phyloP scores from a whole-genome alignment of 768 basidiomycete species.

The Boletus patriciae region DNA sequence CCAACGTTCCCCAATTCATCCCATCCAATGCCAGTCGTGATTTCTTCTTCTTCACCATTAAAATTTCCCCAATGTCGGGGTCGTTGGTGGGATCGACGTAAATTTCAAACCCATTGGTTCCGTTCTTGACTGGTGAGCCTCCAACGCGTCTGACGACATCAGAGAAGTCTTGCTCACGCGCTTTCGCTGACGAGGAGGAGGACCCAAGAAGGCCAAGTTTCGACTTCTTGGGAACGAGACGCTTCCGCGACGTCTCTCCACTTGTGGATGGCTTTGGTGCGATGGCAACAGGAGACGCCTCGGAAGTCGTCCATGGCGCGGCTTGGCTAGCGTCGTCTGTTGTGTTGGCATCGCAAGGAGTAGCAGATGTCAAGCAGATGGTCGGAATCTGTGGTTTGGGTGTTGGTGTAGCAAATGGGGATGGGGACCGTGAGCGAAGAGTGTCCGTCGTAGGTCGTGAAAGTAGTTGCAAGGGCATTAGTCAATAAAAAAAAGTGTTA shows the following conservation, averaged over 20 bases:
- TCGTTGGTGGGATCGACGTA: conserved; percentile 65
- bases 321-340: conserved; percentile 30
- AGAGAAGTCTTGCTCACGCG: conserved; percentile 49
- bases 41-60: conserved; percentile 79
- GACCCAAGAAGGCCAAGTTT: conserved; percentile 52
- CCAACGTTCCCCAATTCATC: conserved; percentile 53
- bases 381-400: conserved; percentile 48
- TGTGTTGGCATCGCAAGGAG: conserved; percentile 52
- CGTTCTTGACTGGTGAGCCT: conserved; percentile 16
- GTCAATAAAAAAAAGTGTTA: conserved; percentile 26
- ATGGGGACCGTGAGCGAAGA: conserved; percentile 25
- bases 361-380: conserved; percentile 69
- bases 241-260: conserved; percentile 36
- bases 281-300: conserved; percentile 17
- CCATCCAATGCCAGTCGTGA: conserved; percentile 59
- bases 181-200: conserved; percentile 28
- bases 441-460: conserved; percentile 32
- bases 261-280: conserved; percentile 29
- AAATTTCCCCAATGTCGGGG: conserved; percentile 65
- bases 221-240: conserved; percentile 72
- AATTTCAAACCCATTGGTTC: conserved; percentile 64
- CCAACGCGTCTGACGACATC: conserved; percentile 59
- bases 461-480: conserved; percentile 33
- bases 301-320: conserved; percentile 23
- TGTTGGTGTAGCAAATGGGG: conserved; percentile 29